Evolutionary conservation across 306 rosid species (phyloP).

Genomic region (Lathyrus tuberosus): DNA sequence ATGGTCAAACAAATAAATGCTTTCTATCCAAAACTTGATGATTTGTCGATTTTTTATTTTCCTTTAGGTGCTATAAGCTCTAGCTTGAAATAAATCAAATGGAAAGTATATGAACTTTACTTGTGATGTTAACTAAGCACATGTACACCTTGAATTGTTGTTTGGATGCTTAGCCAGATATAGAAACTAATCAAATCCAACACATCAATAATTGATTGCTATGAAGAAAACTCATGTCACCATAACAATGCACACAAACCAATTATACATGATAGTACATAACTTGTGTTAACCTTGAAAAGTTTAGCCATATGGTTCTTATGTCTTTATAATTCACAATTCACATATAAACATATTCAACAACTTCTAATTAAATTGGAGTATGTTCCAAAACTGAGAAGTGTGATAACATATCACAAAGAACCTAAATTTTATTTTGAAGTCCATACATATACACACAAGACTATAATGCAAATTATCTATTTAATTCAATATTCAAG

Average conservation of each 20-base stretch:
- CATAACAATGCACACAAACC: conserved; percentile 14
- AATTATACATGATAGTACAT: background rate
- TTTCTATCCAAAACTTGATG: conserved; percentile 25
- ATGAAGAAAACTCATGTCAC: conserved; percentile 18
- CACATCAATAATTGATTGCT: conserved; percentile 28
- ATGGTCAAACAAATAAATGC: conserved; percentile 14
- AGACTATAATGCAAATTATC: background rate
- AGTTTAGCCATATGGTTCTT: background rate
- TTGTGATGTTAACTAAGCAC: conserved; percentile 22
- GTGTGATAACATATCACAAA: background rate
- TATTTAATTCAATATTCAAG: conserved; percentile 14
- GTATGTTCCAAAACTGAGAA: too few species aligned
- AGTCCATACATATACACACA: background rate
- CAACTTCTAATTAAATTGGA: background rate
- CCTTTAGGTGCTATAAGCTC: conserved; percentile 9
- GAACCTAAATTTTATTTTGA: conserved; percentile 5
- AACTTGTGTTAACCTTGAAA: background rate
- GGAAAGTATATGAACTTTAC: conserved; percentile 12
- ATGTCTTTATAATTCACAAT: background rate
- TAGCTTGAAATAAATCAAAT: background rate
- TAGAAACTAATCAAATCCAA: conserved; percentile 31
- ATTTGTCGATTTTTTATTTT: conserved; percentile 12
- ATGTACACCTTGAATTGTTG: conserved; percentile 22
- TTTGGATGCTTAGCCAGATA: conserved; percentile 13
- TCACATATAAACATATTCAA: background rate